phyloP scores from a whole-genome alignment of 805 yeast species.

The Ogataea angusta region DNA sequence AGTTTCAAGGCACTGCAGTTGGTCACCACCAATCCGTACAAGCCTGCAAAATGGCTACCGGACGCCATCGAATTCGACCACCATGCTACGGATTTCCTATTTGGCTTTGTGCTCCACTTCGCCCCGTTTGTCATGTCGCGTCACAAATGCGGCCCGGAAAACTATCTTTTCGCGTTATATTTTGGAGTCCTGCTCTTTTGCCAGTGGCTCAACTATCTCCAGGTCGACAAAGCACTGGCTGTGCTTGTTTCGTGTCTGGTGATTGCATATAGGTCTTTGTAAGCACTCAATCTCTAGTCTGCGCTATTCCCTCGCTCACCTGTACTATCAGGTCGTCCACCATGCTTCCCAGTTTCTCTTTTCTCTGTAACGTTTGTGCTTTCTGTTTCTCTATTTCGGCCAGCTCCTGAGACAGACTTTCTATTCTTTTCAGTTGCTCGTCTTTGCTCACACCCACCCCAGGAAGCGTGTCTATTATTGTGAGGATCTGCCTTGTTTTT shows the following conservation, averaged over 20 bases:
- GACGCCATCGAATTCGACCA: constrained; percentile 21
- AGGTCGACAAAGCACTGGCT: constrained; percentile 29
- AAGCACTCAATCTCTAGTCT: constrained; percentile 32
- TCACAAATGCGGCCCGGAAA: constrained; percentile 40
- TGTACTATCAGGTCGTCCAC: constrained; percentile 65
- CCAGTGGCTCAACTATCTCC: constrained; percentile 43
- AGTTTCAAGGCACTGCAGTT: constrained; percentile 14
- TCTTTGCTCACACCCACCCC: constrained; percentile 85
- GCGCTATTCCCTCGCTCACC: constrained; percentile 53
- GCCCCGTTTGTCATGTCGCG: constrained; percentile 49
- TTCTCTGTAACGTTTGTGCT: constrained; percentile 53
- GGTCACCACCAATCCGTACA: constrained; percentile 22
- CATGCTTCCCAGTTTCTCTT: constrained; percentile 57
- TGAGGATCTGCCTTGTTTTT: constrained; percentile 81
- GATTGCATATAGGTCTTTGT: constrained; percentile 29
- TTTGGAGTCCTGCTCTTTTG: constrained; percentile 45
- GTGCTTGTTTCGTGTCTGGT: constrained; percentile 21
- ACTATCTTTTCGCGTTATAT: constrained; percentile 49
- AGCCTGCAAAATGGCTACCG: constrained; percentile 1
- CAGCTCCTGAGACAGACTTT: constrained; percentile 58
- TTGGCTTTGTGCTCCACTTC: constrained; percentile 60
- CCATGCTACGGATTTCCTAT: constrained; percentile 35
- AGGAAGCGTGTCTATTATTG: constrained; percentile 84
- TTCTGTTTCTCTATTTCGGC: constrained; percentile 57
- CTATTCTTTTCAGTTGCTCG: constrained; percentile 66